These are phyloP conservation scores for Edaphochlamys debaryana DNA, from an alignment of 139 green algal genomes.

Conservation along the genomic window DNA sequence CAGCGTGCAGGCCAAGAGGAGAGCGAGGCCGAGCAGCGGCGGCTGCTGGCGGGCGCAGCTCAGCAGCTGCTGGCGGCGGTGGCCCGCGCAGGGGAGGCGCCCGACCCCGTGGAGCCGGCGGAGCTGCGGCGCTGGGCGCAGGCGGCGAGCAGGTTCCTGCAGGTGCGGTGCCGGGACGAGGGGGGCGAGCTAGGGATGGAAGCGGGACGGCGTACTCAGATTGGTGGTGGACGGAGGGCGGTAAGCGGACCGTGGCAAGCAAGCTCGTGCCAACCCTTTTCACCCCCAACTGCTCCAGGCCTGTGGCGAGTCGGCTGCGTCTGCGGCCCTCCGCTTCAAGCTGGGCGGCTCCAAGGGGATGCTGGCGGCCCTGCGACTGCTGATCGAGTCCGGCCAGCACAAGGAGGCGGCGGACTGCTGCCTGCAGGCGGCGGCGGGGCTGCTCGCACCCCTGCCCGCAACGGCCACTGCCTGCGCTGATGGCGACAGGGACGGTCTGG, in stretches of 20 bases:
- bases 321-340: constrained; percentile 14
- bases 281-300: background rate
- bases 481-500: too few species aligned
- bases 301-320: background rate
- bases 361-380: background rate
- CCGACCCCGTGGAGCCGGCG: constrained; percentile 1
- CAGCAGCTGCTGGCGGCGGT: constrained; percentile 40
- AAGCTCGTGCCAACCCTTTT: background rate
- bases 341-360: background rate
- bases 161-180: too few species aligned
- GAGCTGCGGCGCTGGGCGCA: constrained; percentile 26
- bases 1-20: constrained; percentile 4
- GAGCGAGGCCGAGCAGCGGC: background rate
- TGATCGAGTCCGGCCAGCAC: constrained; percentile 14
- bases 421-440: constrained; percentile 1
- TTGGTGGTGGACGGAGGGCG: too few species aligned
- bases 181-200: too few species aligned
- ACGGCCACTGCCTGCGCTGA: too few species aligned
- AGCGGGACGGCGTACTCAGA: background rate
- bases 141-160: constrained; percentile 18
- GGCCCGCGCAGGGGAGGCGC: background rate
- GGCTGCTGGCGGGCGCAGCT: constrained; percentile 37
- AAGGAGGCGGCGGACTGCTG: constrained; percentile 7
- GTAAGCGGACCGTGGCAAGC: too few species aligned
- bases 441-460: too few species aligned